These are phyloP conservation scores for Nitzschia inconspicua DNA, from an alignment of 108 stramenopile genomes.

Conservation along the genomic window DNA sequence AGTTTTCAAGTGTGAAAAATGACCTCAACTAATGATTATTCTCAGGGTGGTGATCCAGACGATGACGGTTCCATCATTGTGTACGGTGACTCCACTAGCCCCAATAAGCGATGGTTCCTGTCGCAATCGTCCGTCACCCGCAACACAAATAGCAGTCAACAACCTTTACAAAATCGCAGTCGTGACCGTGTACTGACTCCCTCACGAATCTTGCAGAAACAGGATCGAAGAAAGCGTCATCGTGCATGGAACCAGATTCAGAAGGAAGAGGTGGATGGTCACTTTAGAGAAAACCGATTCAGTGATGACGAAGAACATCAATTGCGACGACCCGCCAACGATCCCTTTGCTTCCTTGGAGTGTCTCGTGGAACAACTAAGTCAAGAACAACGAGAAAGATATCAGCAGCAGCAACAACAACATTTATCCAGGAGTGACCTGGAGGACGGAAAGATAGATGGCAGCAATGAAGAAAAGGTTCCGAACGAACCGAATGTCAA, in stretches of 20 bases:
- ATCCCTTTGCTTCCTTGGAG: slow-evolving; percentile 22
- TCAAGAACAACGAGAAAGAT: neutral
- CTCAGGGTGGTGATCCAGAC: neutral
- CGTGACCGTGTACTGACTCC: too few relatives aligned
- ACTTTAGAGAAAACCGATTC: neutral
- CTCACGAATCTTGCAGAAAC: too few relatives aligned
- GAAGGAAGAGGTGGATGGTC: neutral
- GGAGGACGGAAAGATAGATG: neutral
- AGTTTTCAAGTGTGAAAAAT: neutral
- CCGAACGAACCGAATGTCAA: neutral
- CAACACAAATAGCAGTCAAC: neutral
- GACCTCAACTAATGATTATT: neutral
- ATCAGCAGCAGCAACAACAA: neutral
- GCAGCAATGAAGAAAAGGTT: neutral
- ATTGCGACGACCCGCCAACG: neutral
- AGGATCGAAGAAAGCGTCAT: slow-evolving; percentile 16
- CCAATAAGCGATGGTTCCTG: neutral
- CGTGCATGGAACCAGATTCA: neutral
- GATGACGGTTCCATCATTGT: slow-evolving; percentile 22
- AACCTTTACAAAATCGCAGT: neutral
- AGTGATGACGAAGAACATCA: neutral
- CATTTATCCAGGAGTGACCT: neutral
- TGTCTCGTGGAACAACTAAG: slow-evolving; percentile 1
- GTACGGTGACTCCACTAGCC: slow-evolving; percentile 2
- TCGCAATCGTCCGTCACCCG: neutral